A percentile compares a stretch with the other conserved stretches of the same genome.
phyloP scores from a whole-genome alignment of 805 yeast genomes.

The Isabelozyma gotoi region DNA sequence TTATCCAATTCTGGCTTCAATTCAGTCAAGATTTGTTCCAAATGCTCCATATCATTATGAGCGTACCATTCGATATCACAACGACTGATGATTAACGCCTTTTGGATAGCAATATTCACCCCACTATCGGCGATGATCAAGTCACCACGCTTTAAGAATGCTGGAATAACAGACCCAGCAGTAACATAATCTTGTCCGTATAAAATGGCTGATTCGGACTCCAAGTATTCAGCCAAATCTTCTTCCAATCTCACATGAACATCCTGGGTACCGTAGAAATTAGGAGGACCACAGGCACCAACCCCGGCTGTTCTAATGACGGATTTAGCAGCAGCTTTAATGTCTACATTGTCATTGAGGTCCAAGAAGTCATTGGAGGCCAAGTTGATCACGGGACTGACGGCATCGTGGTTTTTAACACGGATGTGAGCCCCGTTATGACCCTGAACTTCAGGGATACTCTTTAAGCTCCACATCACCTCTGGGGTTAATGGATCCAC shows the following conservation, averaged over 20 bases:
- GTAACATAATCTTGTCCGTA: constrained; percentile 94
- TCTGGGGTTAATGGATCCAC: constrained; percentile 52
- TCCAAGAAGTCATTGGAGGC: constrained; percentile 72
- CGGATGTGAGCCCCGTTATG: constrained; percentile 44
- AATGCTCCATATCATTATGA: constrained; percentile 85
- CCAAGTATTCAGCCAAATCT: constrained; percentile 71
- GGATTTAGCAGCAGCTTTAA: constrained; percentile 54
- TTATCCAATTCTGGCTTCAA: constrained; percentile 58
- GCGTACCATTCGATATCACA: constrained; percentile 80
- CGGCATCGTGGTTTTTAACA: constrained; percentile 23
- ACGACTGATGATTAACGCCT: constrained; percentile 83
- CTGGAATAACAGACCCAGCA: constrained; percentile 84
- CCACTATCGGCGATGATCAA: constrained; percentile 83
- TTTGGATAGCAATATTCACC: constrained; percentile 74
- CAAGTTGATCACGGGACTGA: constrained; percentile 54
- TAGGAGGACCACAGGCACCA: constrained; percentile 98
- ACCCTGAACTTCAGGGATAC: constrained; percentile 65
- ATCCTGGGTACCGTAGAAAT: constrained; percentile 94
- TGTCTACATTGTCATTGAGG: constrained; percentile 47
- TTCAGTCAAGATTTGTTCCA: constrained; percentile 66
- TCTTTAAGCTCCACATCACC: constrained; percentile 61
- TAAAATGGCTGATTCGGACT: constrained; percentile 73
- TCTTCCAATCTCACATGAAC: constrained; percentile 80
- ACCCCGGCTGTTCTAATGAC: constrained; percentile 77
- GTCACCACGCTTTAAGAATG: constrained; percentile 95